Percentiles rank a stretch among this genome's conserved stretches.
Evolutionary conservation across 2,329 filamentous ascomycete species (phyloP).

Genomic region (Colletotrichum melonis): DNA sequence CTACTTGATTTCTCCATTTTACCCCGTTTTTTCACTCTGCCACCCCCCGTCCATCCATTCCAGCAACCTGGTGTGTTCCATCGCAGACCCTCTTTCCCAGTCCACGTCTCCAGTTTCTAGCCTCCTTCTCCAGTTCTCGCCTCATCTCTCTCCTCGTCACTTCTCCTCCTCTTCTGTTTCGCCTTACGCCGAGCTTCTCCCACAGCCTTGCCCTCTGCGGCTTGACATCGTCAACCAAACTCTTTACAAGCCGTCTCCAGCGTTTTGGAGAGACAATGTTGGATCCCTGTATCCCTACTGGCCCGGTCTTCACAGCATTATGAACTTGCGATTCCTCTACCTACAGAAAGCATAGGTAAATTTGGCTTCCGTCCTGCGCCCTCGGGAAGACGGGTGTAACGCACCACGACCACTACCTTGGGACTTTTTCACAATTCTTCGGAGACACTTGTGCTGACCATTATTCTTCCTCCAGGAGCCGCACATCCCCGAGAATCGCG

Average conservation of each 20-base stretch:
- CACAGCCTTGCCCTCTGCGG: not conserved
- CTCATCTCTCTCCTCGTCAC: slow-evolving; percentile 7
- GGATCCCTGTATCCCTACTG: slow-evolving; percentile 5
- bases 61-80: slow-evolving; percentile 31
- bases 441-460: not conserved
- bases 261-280: slow-evolving; percentile 22
- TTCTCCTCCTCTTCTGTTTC: not conserved
- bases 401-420: not conserved
- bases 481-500: not conserved
- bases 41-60: slow-evolving; percentile 18
- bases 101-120: not conserved
- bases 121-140: slow-evolving; percentile 16
- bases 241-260: not conserved
- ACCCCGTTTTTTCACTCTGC: slow-evolving; percentile 30
- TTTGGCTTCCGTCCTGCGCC: slow-evolving; percentile 4
- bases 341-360: not conserved
- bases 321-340: slow-evolving; percentile 19
- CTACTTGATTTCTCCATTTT: slow-evolving; percentile 20
- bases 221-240: not conserved
- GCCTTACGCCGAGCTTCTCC: not conserved
- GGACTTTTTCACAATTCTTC: not conserved
- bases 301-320: slow-evolving; percentile 21
- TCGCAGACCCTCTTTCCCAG: slow-evolving; percentile 28
- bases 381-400: slow-evolving; percentile 7
- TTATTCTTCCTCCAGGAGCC: slow-evolving; percentile 1